These are phyloP conservation scores for Haberlea rhodopensis DNA, from an alignment of 257 asterid species.

Conservation along the genomic window DNA sequence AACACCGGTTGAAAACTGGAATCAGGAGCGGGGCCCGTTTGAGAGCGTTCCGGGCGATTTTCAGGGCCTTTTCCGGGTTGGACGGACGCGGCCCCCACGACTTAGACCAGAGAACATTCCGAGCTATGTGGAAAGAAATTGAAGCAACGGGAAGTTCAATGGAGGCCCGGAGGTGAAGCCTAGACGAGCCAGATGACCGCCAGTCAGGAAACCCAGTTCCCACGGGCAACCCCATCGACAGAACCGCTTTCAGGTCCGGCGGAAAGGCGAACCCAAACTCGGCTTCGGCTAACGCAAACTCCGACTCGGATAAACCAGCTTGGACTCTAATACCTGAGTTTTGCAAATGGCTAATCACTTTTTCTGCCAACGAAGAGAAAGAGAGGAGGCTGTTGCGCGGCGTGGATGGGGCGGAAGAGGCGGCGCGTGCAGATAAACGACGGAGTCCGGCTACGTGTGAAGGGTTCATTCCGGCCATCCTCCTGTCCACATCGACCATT, in stretches of 20 bases:
- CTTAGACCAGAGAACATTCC: conserved; percentile 81
- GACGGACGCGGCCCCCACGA: conserved; percentile 83
- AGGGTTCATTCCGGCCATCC: conserved; percentile 86
- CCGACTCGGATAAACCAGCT: conserved; percentile 70
- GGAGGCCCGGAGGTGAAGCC: conserved; percentile 79
- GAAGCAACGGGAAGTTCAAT: conserved; percentile 82
- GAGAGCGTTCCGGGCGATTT: conserved; percentile 68
- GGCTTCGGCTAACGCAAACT: conserved; percentile 87
- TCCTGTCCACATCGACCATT: conserved; percentile 99
- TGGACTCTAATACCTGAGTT: conserved; percentile 57
- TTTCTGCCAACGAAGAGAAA: conserved; percentile 68
- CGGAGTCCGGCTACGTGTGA: conserved; percentile 91
- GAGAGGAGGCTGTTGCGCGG: conserved; percentile 85
- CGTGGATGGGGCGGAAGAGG: conserved; percentile 69
- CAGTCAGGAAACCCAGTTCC: conserved; percentile 94
- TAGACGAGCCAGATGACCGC: conserved; percentile 71
- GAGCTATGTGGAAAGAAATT: conserved; percentile 75
- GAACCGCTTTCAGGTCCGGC: conserved; percentile 82
- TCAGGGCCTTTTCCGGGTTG: conserved; percentile 70
- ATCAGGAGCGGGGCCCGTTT: conserved; percentile 82
- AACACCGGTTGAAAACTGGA: conserved; percentile 84
- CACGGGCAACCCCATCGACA: conserved; percentile 73
- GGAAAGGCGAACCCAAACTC: conserved; percentile 87
- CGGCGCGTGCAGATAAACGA: conserved; percentile 92
- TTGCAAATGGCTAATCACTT: conserved; percentile 63